Base-by-base conservation (phyloP, 805 yeast genomes). In the Myxozyma monticola region DNA sequence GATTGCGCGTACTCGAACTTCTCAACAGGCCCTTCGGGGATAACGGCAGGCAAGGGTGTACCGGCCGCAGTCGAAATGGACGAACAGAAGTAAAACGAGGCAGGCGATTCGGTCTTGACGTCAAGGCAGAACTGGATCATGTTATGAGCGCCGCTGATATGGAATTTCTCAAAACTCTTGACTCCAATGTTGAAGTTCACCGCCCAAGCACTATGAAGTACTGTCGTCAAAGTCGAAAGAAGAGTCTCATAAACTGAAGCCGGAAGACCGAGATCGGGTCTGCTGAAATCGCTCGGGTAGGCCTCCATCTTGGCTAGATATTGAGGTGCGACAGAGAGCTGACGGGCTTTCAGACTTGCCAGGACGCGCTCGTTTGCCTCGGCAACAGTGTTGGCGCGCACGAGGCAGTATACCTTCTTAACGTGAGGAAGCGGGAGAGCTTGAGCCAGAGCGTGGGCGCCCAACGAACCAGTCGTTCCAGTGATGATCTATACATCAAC, bases 161-260 rank as follows among this genome's bases (percentile, higher is more conserved):
- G 56, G n/a, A 29, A 14, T n/a, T 42, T 37, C 12, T 52, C 56
- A 28, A 52, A 52, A 12, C 49, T 44, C 18, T 26, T 30, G 9
- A 52, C 42, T 15, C 47, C 48, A 21, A 45, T 29, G 38, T 49
- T 49, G 37, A 52, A 49, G 26, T 52, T 52, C n/a, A 52, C 56
- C 2, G 56, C 46, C 56, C 56, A 52, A 5, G 56, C 56, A 22
- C 45, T 33, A 31, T 52, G 56, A 22, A 52, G 49, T 8, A 52
- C 50, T 3, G 38, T 25, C 2, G 56, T 43, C 35, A 49, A 20
- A 4, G 8, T 17, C 14, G 51, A 15, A 4, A 14, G 40, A 12
- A 52, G 39, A 12, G 49, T 29, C 6, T 30, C 17, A 15, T 22
- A 31, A 9, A 44, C 46, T 5, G 29, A 34, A 3, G 10, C 31